phyloP scores from a whole-genome alignment of 306 rosid species.

The Quercus agrifolia region DNA sequence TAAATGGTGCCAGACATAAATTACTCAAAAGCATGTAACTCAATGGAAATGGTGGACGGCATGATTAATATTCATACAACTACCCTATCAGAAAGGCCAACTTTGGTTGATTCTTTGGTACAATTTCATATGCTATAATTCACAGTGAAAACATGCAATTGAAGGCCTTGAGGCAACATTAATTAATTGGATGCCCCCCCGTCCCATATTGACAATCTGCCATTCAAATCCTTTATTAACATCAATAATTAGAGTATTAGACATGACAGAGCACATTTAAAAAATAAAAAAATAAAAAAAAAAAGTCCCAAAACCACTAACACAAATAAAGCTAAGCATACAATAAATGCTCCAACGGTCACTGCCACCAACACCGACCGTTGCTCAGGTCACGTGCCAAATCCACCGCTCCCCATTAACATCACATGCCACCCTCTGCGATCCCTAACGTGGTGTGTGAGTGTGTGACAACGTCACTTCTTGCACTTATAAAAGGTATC shows the following conservation, averaged over 20 bases:
- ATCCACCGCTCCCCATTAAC: constrained; percentile 16
- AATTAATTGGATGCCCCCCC: too few relatives aligned
- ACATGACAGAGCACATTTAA: not conserved
- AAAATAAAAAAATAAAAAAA: not conserved
- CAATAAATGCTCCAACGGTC: constrained; percentile 43
- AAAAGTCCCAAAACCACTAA: not conserved
- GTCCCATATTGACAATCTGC: too few relatives aligned
- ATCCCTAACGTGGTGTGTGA: not conserved
- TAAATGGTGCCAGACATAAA: too few relatives aligned
- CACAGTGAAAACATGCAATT: too few relatives aligned
- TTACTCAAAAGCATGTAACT: too few relatives aligned
- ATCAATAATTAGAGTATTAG: not conserved
- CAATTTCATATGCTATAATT: too few relatives aligned
- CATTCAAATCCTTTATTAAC: not conserved
- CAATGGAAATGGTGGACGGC: too few relatives aligned
- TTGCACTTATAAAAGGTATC: not conserved
- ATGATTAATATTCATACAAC: too few relatives aligned
- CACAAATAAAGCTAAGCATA: not conserved
- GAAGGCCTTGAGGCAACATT: too few relatives aligned
- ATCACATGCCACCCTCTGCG: not conserved
- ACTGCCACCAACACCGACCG: constrained; percentile 33
- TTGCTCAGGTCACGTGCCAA: constrained; percentile 29
- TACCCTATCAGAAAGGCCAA: too few relatives aligned
- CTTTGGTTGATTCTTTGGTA: too few relatives aligned
- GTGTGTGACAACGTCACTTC: not conserved